Evolutionary conservation across 768 basidiomycete genomes (phyloP), one percentile per base, ranked within the genome.

Genomic region (Phlebiopsis gigantea): DNA sequence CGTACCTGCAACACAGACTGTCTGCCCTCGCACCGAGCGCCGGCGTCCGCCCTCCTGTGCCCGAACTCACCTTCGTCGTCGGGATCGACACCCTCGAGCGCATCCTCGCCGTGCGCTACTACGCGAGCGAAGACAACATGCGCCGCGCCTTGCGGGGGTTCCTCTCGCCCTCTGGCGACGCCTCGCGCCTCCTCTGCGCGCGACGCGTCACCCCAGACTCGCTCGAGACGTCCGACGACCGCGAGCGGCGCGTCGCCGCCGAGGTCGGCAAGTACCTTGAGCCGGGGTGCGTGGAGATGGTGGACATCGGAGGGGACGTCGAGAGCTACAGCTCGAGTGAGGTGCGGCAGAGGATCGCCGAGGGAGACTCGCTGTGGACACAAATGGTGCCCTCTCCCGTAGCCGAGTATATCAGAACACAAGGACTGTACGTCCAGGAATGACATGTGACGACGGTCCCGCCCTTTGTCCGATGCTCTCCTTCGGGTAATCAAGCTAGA

Each of bases 21-120:
- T 56, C 63, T 29, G 48, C 55, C 4, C 34, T 51, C n/a, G 29
- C 19, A n/a, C 19, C 17, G 30, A 5, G 10, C 3, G 49, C 6
- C 10, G 12, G 26, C 26, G 31, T 59, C 46, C 28, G 26, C 31
- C 21, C 41, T 31, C 42, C 46, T 19, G 58, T 21, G 12, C 54
- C 51, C 10, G 56, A 51, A 22, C 56, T 94, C 19, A 79, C 81
- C 1, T 93, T 93, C 67, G 72, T 93, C 25, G 73, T 92, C 56
- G 94, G 95, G 5, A 79, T 82, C 45, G 95, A 97, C 66, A 98
- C 95, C 1, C 78, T 98, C 46, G 80, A 84, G 55, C 84, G 94
- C 6, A 77, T 96, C 56, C 81, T 94, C 52, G 77, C 84, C 1
- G 81, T 85, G 0, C 80, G 80, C 21, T 96, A 92, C 68, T 97